Evolutionary conservation across 31 red algal genomes (phyloP), one percentile per base, ranked within the genome.

Genomic region (Asparagopsis taxiformis): DNA sequence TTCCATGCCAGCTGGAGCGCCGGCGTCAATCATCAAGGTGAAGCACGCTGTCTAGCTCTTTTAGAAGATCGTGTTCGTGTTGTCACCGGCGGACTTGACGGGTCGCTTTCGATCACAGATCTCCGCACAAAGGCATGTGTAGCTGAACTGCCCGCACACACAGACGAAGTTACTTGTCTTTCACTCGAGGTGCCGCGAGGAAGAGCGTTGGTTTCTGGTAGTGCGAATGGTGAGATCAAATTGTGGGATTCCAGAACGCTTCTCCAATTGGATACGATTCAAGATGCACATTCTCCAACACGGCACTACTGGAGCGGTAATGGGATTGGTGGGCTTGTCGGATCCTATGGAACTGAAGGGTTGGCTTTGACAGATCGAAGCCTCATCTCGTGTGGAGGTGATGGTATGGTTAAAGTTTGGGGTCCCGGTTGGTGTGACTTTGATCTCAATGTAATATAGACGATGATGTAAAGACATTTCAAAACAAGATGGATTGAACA

Each of bases 201-300:
- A 22, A 65, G 93, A 15, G 93, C 93, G 1, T 33, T 96, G 34
- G 80, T 91, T 13, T 82, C 85, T 21, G 93, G 78, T 1, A 87
- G 72, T 54, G 63, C 80, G 6, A 68, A 90, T 64, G 93, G 93
- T 2, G 79, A 84, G 20, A 80, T 90, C 46, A 70, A 80, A 62
- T 17, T 96, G 74, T 96, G 93, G 93, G 93, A 96, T 58, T 78
- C 85, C 0, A 28, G 90, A 68, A 93, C 90, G 51, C 74, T 93
- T 44, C 75, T 75, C 32, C 77, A 74, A 34, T 70, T 93, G 38
- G 90, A 93, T 70, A 38, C 55, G 19, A 60, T 93, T 22, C 90
- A 44, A 35, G 76, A 51, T 16, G 90, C 90, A 2, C 90, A 93
- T 65, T 24, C 32, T 21, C 90, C 90, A 32, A 93, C 90, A 9